A percentile compares a stretch with the other conserved stretches of the same genome.
These are phyloP conservation scores for Penicillium crystallinum DNA, from an alignment of 495 filamentous ascomycete genomes.

Conservation along the genomic window DNA sequence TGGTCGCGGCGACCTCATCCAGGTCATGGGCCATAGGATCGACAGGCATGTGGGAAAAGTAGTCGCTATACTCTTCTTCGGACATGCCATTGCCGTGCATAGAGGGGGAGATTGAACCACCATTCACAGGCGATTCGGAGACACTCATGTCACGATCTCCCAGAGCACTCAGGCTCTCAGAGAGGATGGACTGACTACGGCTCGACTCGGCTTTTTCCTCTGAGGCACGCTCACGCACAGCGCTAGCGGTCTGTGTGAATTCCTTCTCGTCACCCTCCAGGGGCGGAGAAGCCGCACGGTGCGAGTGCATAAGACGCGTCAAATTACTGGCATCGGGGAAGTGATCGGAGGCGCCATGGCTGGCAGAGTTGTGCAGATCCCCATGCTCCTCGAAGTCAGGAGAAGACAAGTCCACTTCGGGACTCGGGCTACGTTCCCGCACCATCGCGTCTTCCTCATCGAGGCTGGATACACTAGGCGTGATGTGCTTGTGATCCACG, in stretches of 20 bases:
- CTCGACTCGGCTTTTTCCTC: slow-evolving; percentile 44
- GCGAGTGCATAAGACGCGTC: slow-evolving; percentile 52
- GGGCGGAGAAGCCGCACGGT: slow-evolving; percentile 73
- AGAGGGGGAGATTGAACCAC: slow-evolving; percentile 30
- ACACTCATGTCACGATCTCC: slow-evolving; percentile 29
- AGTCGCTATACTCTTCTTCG: slow-evolving; percentile 36
- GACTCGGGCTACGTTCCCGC: slow-evolving; percentile 75
- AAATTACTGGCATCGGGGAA: slow-evolving; percentile 27
- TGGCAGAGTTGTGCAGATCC: slow-evolving; percentile 33
- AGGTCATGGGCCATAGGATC: slow-evolving; percentile 24
- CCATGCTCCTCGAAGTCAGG: slow-evolving; percentile 77
- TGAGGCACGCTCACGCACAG: slow-evolving; percentile 70
- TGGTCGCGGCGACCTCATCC: slow-evolving; percentile 34
- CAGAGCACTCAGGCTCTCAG: slow-evolving; percentile 30
- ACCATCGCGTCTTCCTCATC: slow-evolving; percentile 65
- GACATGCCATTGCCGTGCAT: slow-evolving; percentile 33
- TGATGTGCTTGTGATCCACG: slow-evolving; percentile 54
- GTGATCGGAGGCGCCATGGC: slow-evolving; percentile 46
- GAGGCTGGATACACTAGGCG: slow-evolving; percentile 79
- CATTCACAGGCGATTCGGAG: slow-evolving; percentile 31
- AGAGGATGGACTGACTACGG: slow-evolving; percentile 31
- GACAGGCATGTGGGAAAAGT: slow-evolving; percentile 34
- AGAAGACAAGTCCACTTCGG: slow-evolving; percentile 86
- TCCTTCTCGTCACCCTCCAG: slow-evolving; percentile 94
- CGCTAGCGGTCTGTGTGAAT: slow-evolving; percentile 89